phyloP scores from a whole-genome alignment of 2,329 filamentous ascomycete genomes.

The Clarireedia homoeocarpa region DNA sequence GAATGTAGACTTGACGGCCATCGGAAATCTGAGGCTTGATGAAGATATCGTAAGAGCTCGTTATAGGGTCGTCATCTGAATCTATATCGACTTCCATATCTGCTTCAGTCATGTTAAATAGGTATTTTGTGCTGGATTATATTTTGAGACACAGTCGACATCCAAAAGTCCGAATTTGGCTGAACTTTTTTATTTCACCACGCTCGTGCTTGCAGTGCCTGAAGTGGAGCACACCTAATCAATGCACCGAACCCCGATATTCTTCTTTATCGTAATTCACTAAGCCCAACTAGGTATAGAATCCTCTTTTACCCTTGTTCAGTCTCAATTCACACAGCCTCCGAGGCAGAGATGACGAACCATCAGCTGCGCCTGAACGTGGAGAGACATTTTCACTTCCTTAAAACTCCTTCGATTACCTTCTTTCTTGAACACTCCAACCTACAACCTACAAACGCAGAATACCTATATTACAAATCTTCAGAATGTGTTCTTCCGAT shows the following conservation, averaged over 20 bases:
- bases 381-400: neutral
- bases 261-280: neutral
- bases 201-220: neutral
- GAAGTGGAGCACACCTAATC: neutral
- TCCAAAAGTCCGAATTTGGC: neutral
- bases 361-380: neutral
- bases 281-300: neutral
- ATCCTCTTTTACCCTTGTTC: neutral
- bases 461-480: neutral
- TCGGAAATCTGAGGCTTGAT: constrained; percentile 64
- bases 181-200: neutral
- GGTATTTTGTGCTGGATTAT: neutral
- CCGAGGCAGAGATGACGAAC: neutral
- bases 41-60: constrained; percentile 74
- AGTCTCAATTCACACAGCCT: too few species aligned
- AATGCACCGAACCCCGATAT: neutral
- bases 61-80: constrained; percentile 52
- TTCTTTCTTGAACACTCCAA: neutral
- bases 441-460: neutral
- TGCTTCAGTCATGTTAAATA: constrained; percentile 1
- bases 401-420: neutral
- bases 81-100: neutral
- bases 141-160: neutral
- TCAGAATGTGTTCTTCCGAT: constrained; percentile 50
- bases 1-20: constrained; percentile 63